phyloP scores from a whole-genome alignment of 805 yeast genomes.

The Komagataella ulmi region DNA sequence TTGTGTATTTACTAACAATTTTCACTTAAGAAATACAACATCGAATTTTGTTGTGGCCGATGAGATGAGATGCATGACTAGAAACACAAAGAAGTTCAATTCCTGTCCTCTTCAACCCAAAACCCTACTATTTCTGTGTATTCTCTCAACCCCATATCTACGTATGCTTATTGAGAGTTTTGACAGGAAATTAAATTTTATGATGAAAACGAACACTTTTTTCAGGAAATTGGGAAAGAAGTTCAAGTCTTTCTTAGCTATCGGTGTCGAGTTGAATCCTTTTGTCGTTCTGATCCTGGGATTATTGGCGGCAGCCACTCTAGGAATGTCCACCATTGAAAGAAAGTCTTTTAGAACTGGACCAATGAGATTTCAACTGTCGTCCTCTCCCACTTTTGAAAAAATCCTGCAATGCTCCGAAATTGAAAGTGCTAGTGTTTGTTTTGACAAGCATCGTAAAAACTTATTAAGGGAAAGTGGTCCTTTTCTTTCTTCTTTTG shows the following conservation, averaged over 20 bases:
- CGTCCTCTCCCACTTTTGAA: slow-evolving; percentile 3
- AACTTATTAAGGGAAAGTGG: slow-evolving; percentile 3
- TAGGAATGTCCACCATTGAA: neutral
- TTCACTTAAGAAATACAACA: neutral
- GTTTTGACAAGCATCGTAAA: slow-evolving; percentile 8
- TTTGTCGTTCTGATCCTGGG: neutral
- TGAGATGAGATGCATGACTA: neutral
- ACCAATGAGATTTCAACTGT: neutral
- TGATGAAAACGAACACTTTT: neutral
- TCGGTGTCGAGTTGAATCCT: neutral
- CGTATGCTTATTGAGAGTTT: neutral
- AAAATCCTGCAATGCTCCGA: slow-evolving; percentile 11
- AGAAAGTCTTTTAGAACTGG: neutral
- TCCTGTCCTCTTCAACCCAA: neutral
- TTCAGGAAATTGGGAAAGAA: neutral
- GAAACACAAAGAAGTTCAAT: neutral
- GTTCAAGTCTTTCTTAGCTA: neutral
- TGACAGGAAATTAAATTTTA: neutral
- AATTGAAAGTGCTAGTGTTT: slow-evolving; percentile 8
- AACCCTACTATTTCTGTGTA: neutral
- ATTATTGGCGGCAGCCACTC: neutral
- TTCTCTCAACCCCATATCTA: neutral
- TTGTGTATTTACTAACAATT: neutral
- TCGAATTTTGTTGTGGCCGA: neutral
- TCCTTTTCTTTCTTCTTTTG: neutral